A percentile compares a stretch with the other conserved stretches of the same genome.
Conservation (phyloP, 139 green algal genomes). For the Chlamydomonas sp. region DNA sequence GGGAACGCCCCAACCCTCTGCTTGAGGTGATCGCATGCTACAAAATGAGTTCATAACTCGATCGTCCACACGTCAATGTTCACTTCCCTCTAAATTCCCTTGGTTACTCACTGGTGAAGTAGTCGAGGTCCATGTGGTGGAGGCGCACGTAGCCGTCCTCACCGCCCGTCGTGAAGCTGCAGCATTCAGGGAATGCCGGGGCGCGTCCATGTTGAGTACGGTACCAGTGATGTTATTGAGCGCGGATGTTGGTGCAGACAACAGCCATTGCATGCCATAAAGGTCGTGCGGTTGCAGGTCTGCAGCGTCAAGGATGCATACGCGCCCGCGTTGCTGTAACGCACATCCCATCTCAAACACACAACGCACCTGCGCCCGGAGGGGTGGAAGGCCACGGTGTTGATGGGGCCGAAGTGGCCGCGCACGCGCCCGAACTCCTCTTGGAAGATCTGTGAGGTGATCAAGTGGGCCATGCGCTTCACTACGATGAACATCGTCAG, state of each 20-base stretch:
- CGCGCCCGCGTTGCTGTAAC: too few species aligned
- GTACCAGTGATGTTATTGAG: too few species aligned
- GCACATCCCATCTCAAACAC: background rate
- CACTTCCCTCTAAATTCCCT: background rate
- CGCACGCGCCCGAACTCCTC: conserved; percentile 97
- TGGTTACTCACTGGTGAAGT: conserved; percentile 64
- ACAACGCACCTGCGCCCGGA: conserved; percentile 80
- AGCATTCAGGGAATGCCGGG: background rate
- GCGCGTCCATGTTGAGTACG: too few species aligned
- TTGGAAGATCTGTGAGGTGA: conserved; percentile 79
- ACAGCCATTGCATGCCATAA: background rate
- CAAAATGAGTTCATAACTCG: background rate
- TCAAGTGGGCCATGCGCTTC: too few species aligned
- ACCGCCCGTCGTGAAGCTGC: conserved; percentile 78
- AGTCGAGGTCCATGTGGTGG: conserved; percentile 94
- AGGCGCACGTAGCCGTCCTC: conserved; percentile 99
- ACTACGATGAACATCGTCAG: too few species aligned
- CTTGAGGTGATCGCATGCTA: too few species aligned
- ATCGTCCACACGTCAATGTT: background rate
- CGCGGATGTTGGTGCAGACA: background rate
- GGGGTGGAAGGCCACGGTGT: conserved; percentile 92
- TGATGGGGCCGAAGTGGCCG: conserved; percentile 99
- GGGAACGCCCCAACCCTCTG: too few species aligned
- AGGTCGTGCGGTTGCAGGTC: background rate
- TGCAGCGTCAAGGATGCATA: too few species aligned